Percentiles rank a stretch among this genome's conserved stretches.
Conservation (phyloP, 2,329 filamentous ascomycete species). For the Trichophyton schoenleinii region DNA sequence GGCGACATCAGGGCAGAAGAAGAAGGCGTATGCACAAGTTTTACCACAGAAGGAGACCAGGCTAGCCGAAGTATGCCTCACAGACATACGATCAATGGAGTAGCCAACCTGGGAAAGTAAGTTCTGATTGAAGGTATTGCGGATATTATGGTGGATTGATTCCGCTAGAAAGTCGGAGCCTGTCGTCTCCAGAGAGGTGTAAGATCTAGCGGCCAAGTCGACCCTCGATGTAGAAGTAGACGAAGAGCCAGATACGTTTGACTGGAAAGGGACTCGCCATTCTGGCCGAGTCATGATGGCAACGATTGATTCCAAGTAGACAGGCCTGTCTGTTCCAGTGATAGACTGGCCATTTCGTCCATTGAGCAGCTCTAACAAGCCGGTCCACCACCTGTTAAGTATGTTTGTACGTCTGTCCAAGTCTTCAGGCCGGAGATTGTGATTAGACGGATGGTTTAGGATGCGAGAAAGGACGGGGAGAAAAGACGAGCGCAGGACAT, state of each 20-base stretch:
- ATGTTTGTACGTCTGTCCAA: slow-evolving; percentile 67
- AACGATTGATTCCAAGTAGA: slow-evolving; percentile 64
- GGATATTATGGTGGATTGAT: slow-evolving; percentile 77
- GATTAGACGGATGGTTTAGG: slow-evolving; percentile 53
- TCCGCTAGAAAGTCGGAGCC: slow-evolving; percentile 56
- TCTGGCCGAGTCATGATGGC: slow-evolving; percentile 80
- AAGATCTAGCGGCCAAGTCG: slow-evolving; percentile 34
- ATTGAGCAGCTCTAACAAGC: slow-evolving; percentile 67
- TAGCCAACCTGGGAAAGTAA: slow-evolving; percentile 71
- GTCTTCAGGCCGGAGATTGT: slow-evolving; percentile 58
- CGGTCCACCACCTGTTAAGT: slow-evolving; percentile 83
- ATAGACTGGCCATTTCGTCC: slow-evolving; percentile 63
- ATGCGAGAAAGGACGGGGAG: slow-evolving; percentile 67
- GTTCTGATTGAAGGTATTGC: slow-evolving; percentile 74
- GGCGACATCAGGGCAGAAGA: slow-evolving; percentile 76
- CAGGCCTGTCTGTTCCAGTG: slow-evolving; percentile 69
- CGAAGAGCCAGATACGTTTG: slow-evolving; percentile 34
- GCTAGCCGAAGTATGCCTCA: slow-evolving; percentile 57
- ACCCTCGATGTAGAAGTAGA: slow-evolving; percentile 27
- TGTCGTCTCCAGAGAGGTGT: slow-evolving; percentile 48
- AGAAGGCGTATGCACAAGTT: slow-evolving; percentile 83
- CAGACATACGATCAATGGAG: slow-evolving; percentile 78
- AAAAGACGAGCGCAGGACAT: slow-evolving; percentile 57
- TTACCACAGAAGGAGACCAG: slow-evolving; percentile 80
- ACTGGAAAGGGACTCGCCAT: slow-evolving; percentile 64